phyloP scores from a whole-genome alignment of 2,329 filamentous ascomycete genomes.

The Leptosphaerulina australis region DNA sequence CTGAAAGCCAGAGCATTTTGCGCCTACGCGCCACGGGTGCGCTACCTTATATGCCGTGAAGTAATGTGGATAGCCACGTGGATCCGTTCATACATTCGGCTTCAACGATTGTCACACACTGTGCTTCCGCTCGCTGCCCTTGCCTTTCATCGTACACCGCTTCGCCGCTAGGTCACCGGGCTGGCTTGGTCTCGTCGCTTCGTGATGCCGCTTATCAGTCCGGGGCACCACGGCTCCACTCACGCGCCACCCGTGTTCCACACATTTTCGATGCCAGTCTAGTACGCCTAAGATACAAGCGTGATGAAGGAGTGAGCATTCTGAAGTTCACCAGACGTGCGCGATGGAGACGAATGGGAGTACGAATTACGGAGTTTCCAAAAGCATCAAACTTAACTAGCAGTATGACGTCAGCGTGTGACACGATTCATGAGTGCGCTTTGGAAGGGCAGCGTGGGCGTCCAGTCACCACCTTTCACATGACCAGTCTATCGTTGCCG shows the following conservation, averaged over 20 bases:
- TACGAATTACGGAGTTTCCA: neutral
- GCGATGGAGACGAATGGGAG: constrained; percentile 1
- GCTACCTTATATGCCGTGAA: constrained; percentile 1
- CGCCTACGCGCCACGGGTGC: neutral
- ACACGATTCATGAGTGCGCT: too few relatives aligned
- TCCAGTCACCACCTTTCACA: too few relatives aligned
- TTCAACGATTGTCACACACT: constrained; percentile 3
- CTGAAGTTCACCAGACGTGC: neutral
- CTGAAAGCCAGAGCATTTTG: neutral
- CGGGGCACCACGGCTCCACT: constrained; percentile 9
- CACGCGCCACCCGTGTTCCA: neutral
- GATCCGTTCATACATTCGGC: constrained; percentile 3
- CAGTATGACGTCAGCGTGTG: neutral
- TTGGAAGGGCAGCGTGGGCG: too few relatives aligned
- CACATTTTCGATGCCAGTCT: neutral
- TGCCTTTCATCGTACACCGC: constrained; percentile 7
- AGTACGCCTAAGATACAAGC: neutral
- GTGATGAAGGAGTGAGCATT: neutral
- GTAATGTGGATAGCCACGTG: constrained; percentile 1
- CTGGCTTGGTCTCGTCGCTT: constrained; percentile 7
- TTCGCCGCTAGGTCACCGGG: constrained; percentile 8
- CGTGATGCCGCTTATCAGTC: constrained; percentile 4
- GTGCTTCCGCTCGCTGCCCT: neutral
- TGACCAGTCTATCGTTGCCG: too few relatives aligned
- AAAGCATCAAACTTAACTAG: neutral